Evolutionary conservation across 2,329 filamentous ascomycete genomes (phyloP).

Genomic region (Pestalotiopsis sp.): DNA sequence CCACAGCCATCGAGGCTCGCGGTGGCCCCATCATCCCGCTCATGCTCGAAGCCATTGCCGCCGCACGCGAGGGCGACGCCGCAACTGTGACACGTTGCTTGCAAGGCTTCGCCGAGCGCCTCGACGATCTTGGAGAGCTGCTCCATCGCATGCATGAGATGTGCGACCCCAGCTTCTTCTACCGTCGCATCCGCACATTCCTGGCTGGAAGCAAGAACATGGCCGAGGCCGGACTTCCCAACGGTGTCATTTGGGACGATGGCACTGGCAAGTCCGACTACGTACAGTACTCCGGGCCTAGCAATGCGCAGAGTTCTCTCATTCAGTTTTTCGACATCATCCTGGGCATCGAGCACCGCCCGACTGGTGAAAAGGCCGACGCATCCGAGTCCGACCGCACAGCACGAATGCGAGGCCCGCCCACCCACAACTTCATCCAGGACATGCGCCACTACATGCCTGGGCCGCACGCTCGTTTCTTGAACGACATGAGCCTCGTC

Average conservation of each 20-base stretch:
- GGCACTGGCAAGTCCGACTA: conserved; percentile 68
- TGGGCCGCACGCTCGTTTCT: conserved; percentile 83
- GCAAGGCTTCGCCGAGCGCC: conserved; percentile 78
- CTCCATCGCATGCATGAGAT: conserved; percentile 91
- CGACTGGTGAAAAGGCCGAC: conserved; percentile 72
- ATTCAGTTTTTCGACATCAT: conserved; percentile 97
- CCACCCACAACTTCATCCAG: conserved; percentile 85
- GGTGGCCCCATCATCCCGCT: conserved; percentile 84
- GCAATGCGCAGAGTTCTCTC: conserved; percentile 93
- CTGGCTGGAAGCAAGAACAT: conserved; percentile 97
- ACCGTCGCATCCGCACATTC: conserved; percentile 93
- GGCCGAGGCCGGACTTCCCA: conserved; percentile 86
- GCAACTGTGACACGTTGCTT: conserved; percentile 74
- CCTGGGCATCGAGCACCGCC: conserved; percentile 84
- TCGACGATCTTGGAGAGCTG: conserved; percentile 80
- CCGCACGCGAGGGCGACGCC: conserved; percentile 70
- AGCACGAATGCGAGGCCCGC: conserved; percentile 34
- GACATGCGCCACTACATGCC: conserved; percentile 99
- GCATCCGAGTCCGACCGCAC: conserved; percentile 47
- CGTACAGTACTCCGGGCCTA: conserved; percentile 87
- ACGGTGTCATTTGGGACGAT: conserved; percentile 85
- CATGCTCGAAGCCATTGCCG: conserved; percentile 84
- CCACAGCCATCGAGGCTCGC: conserved; percentile 90
- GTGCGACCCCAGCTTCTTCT: conserved; percentile 93
- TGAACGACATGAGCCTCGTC: conserved; percentile 74